Conservation (phyloP, 2,329 filamentous ascomycete species). For the Alternaria rosae region DNA sequence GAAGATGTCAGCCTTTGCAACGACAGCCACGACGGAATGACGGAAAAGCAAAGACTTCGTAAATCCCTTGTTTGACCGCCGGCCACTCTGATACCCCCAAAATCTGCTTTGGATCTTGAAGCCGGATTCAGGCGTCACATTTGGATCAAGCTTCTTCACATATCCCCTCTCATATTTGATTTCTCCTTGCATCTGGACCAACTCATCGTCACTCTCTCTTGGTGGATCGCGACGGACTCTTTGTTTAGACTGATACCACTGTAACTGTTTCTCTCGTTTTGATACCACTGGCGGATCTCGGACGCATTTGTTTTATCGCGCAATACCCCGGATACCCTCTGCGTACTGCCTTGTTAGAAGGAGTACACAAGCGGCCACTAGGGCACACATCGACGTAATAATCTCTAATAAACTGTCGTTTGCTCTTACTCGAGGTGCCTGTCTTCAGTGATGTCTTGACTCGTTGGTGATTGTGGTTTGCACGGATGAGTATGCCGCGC, state of each 20-base stretch:
- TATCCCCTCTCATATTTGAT: conserved; percentile 41
- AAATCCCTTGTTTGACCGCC: conserved; percentile 51
- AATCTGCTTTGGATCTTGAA: conserved; percentile 33
- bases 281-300: conserved; percentile 43
- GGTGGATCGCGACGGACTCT: conserved; percentile 42
- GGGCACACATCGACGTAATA: conserved; percentile 50
- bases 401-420: conserved; percentile 47
- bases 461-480: neutral
- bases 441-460: neutral
- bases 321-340: conserved; percentile 54
- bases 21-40: conserved; percentile 54
- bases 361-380: conserved; percentile 52
- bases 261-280: conserved; percentile 49
- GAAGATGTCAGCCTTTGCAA: conserved; percentile 48
- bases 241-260: conserved; percentile 56
- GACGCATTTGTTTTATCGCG: conserved; percentile 43
- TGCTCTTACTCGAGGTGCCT: neutral
- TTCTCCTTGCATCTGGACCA: conserved; percentile 36
- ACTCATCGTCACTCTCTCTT: conserved; percentile 36
- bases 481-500: neutral
- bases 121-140: conserved; percentile 33
- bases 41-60: conserved; percentile 52
- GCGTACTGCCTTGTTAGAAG: conserved; percentile 50
- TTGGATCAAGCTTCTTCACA: conserved; percentile 43
- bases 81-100: conserved; percentile 46